Base-by-base conservation (phyloP, 208 protist genomes). In the Phytomonas sp. region DNA sequence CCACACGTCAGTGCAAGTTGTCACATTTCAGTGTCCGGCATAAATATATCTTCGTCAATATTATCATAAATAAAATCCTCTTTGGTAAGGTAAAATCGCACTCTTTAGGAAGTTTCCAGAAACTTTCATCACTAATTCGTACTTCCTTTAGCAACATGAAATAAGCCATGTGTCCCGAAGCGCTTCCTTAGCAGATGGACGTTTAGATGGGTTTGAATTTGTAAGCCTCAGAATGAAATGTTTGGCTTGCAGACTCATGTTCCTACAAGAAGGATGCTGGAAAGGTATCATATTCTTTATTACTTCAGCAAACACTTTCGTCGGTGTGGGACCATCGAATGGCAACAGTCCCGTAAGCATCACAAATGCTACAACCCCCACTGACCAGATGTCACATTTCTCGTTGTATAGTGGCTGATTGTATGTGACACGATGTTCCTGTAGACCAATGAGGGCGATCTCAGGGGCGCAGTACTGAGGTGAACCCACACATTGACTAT, bases 311-410 rank as follows among this genome's bases (percentile, higher is more conserved):
- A 97, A 97, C 64, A 92, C 87, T 23, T 84, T 78, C 13, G 70
- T 76, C 8, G 79, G 81, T 26, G 78, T 89, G 11, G 66, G 51
- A 13, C 85, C 90, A 64, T 89, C 83, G 62, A 96, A 96, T 5
- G 93, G 93, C 36, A 96, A 62, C 65, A 82, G 65, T 6, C 88
- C 93, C 33, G 80, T 94, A 53, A 96, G 72, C 77, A 92, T 83
- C 6, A 91, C 87, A 67, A 92, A 97, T 26, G 76, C 62, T 0
- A 96, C 75, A 13, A 97, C 88, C 11, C 93, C 93, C 29, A 92
- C 75, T 0, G 93, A 95, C 91, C 93, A 97, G 32, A 96, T 60
- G 71, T 97, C 93, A 70, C 91, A 96, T 75, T 93, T 93, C 70
- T 91, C 89, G 64, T 92, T 87, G 75, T 96, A 97, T 6, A 83